Base-by-base conservation (phyloP, 2,329 filamentous ascomycete species). In the Phialophora chinensis region DNA sequence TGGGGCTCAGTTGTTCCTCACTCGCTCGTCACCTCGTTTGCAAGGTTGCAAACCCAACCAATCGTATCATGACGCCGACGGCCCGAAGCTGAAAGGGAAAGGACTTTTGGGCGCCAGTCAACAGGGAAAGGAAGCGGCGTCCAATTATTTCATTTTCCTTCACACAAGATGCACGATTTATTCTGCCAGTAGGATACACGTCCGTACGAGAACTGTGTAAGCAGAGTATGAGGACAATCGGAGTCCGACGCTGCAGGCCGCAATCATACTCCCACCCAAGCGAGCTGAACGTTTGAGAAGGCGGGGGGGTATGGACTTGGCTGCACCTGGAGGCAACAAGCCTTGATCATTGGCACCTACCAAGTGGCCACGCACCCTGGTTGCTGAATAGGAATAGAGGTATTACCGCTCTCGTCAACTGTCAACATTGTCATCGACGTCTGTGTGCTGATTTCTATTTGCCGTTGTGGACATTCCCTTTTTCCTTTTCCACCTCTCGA, bases 401-500 rank as follows among this genome's bases (percentile, higher is more conserved):
- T 44, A 27, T 44, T 29, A 23, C 47, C 31, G 29, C 38, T 53
- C 14, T 33, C 12, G 29, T 55, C 53, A 14, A 54, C 14, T 10
- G 7, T 14, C 27, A 50, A 20, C n/a, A 20, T 27, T 23, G n/a
- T 31, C 3, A 17, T 23, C 14, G 27, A 33, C 25, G 8, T 20
- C 27, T 33, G 17, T 12, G 47, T 10, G 31, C 20, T 52, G 23
- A 23, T 12, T 52, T 23, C 20, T 23, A 52, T 8, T 27, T 27
- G 20, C 49, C 49, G 14, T 52, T 27, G 20, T 12, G 20, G 20
- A 10, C 59, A n/a, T 61, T 42, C 59, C 59, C 35, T 50, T 71
- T 73, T 68, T 79, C 78, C 72, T 77, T 75, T 60, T 78, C 88
- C 8, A 96, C 91, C 77, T 93, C 88, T 68, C 85, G 84, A 77